Percentiles rank a stretch among this genome's conserved stretches.
Conservation (phyloP, 495 filamentous ascomycete genomes). For the Aspergillus affinis region DNA sequence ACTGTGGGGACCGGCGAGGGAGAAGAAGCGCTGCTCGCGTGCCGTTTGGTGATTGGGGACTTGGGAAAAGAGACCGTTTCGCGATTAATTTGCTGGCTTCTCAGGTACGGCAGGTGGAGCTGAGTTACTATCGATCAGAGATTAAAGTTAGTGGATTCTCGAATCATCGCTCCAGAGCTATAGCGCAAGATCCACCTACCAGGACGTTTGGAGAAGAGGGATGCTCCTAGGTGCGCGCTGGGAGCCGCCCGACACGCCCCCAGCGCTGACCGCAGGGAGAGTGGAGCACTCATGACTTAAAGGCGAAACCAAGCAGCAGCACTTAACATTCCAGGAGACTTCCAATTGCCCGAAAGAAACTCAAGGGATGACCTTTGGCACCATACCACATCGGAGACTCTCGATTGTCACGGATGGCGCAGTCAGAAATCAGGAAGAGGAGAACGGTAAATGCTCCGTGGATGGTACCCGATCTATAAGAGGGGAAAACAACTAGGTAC, state of each 20-base stretch:
- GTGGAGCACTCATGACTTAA: slow-evolving; percentile 30
- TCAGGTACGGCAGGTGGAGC: slow-evolving; percentile 13
- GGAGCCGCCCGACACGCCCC: slow-evolving; percentile 32
- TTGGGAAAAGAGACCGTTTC: slow-evolving; percentile 9
- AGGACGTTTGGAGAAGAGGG: slow-evolving; percentile 17
- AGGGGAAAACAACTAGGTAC: not conserved
- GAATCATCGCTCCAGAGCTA: not conserved
- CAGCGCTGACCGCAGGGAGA: slow-evolving; percentile 34
- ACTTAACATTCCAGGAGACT: not conserved
- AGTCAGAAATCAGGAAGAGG: not conserved
- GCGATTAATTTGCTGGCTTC: slow-evolving; percentile 12
- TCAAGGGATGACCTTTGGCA: not conserved
- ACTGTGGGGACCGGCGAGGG: slow-evolving; percentile 57
- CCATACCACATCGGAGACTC: not conserved
- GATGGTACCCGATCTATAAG: not conserved
- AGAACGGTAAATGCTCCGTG: not conserved
- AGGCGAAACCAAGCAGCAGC: not conserved
- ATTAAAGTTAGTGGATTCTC: slow-evolving; percentile 16
- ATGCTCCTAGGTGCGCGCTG: slow-evolving; percentile 29
- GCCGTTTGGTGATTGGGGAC: slow-evolving; percentile 22
- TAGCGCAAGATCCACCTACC: slow-evolving; percentile 21
- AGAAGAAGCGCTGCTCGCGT: slow-evolving; percentile 26
- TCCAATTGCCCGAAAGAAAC: not conserved
- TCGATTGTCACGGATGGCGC: not conserved
- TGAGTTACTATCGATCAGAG: slow-evolving; percentile 18